phyloP scores from a whole-genome alignment of 345 rosid genomes.

The Nephelium lappaceum region DNA sequence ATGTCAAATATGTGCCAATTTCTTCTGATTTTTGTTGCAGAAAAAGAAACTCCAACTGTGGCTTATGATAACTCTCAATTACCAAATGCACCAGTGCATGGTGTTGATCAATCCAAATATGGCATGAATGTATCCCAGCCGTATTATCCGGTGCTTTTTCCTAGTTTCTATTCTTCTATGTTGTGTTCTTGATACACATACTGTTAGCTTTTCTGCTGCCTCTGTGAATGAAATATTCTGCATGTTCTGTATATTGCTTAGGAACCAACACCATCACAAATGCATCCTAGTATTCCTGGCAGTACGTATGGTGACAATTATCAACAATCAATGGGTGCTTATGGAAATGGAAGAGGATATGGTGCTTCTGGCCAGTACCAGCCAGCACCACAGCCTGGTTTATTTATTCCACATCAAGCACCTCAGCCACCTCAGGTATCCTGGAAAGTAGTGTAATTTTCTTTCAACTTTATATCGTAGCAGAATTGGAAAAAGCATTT shows the following conservation, averaged over 20 bases:
- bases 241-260: conserved; percentile 24
- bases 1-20: neutral
- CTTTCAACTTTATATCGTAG: neutral
- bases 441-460: neutral
- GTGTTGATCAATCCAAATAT: conserved; percentile 34
- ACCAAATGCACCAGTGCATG: conserved; percentile 33
- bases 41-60: conserved; percentile 47
- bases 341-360: conserved; percentile 53
- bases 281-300: conserved; percentile 49
- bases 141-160: conserved; percentile 47
- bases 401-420: conserved; percentile 73
- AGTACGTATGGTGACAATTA: conserved; percentile 63
- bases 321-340: conserved; percentile 51
- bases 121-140: conserved; percentile 40
- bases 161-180: neutral
- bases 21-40: conserved; percentile 38
- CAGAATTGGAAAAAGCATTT: neutral
- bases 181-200: neutral
- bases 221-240: conserved; percentile 14
- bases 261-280: conserved; percentile 42
- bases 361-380: conserved; percentile 45
- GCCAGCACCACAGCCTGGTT: conserved; percentile 48
- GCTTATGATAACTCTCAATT: conserved; percentile 47
- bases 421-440: conserved; percentile 68
- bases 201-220: conserved; percentile 7